Base-by-base conservation (phyloP, 2,329 filamentous ascomycete genomes). In the Cladosporium colombiae region DNA sequence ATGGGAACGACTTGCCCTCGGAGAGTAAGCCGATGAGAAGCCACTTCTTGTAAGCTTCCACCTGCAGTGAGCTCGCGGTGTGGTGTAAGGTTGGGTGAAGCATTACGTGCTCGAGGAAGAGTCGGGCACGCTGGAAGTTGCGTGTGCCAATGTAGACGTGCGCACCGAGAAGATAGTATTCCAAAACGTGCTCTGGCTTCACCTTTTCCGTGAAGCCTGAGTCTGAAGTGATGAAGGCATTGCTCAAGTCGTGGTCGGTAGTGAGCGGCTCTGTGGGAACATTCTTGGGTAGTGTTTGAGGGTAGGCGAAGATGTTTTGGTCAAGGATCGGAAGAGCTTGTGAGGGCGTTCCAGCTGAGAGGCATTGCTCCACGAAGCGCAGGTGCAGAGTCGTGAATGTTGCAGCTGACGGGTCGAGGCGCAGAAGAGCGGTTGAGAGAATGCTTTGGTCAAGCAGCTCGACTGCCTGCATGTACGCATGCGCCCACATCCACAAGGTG, bases 21-120 rank as follows among this genome's bases (percentile, higher is more conserved):
- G 86, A 82, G 21, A 99, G 81, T 64, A 97, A 83, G 62, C 88
- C 87, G 11, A 93, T 84, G 18, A 99, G 80, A 10, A 96, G 76
- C 91, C 92, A 97, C 78, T 94, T 96, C 80, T 94, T 96, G 82
- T 96, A 94, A 6, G 92, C 91, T 70, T 97, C 92, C 4, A 91
- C 83, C 90, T 95, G 95, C 60, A 96, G 84, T 21, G 72, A 66
- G 75, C 88, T 89, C 77, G 89, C 94, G 14, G 87, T 82, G 40
- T 86, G 83, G 35, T 83, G 81, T 23, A 88, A 88, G 0, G 84
- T 82, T 0, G 93, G 91, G 65, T 89, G 88, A 3, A 88, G 86
- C 40, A 96, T 74, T 49, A 83, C 76, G 62, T 79, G 76, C 70
- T 84, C 82, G 37, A 84, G 74, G 66, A 82, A 81, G 14, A 81